phyloP scores from a whole-genome alignment of 1,139 yeast species.

The Yamadazyma dendronema region DNA sequence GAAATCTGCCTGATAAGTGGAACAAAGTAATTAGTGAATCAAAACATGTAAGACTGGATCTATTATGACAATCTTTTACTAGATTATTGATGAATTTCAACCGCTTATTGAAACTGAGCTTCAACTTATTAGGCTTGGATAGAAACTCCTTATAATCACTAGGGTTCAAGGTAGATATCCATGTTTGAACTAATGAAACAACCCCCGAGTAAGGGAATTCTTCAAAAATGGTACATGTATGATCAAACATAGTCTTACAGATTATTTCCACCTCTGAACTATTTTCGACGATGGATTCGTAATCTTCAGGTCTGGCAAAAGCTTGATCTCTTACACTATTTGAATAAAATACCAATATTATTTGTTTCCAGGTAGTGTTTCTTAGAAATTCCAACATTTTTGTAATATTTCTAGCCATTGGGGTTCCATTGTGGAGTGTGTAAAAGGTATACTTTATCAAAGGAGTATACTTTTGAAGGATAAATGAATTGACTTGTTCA shows the following conservation, averaged over 20 bases:
- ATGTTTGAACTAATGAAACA: slow-evolving; percentile 31
- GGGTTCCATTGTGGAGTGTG: slow-evolving; percentile 34
- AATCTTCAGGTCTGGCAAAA: slow-evolving; percentile 55
- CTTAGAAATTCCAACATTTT: slow-evolving; percentile 40
- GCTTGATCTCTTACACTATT: slow-evolving; percentile 55
- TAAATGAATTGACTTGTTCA: slow-evolving; percentile 44
- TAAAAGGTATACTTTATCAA: slow-evolving; percentile 50
- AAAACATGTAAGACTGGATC: slow-evolving; percentile 42
- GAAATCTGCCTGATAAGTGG: slow-evolving; percentile 41
- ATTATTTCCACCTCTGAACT: slow-evolving; percentile 26
- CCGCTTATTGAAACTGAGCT: slow-evolving; percentile 36
- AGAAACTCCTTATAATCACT: slow-evolving; percentile 37
- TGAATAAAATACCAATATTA: slow-evolving; percentile 50
- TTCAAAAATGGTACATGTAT: slow-evolving; percentile 31
- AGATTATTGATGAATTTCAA: slow-evolving; percentile 33
- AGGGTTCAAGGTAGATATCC: slow-evolving; percentile 36
- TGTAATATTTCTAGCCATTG: slow-evolving; percentile 40
- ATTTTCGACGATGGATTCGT: slow-evolving; percentile 27
- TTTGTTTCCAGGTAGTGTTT: slow-evolving; percentile 54
- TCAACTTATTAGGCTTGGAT: slow-evolving; percentile 30
- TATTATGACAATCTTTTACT: slow-evolving; percentile 31
- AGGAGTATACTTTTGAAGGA: slow-evolving; percentile 45
- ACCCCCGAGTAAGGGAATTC: slow-evolving; percentile 23
- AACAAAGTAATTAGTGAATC: slow-evolving; percentile 42
- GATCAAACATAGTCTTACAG: slow-evolving; percentile 35